Percentiles rank a stretch among this genome's conserved stretches.
phyloP scores from a whole-genome alignment of 495 filamentous ascomycete genomes.

The Annulohypoxylon bovei region DNA sequence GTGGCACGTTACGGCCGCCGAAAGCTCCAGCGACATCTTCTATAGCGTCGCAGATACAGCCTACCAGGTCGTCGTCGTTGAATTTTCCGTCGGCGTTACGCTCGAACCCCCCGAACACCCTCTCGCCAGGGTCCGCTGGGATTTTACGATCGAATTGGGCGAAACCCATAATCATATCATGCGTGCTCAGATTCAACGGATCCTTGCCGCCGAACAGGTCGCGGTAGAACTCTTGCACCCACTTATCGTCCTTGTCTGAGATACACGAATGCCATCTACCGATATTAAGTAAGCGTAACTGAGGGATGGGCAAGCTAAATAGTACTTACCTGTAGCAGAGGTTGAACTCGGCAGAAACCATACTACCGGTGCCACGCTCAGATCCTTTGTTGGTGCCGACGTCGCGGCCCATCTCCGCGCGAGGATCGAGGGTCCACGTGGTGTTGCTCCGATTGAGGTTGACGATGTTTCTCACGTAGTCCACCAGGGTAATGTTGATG shows the following conservation, averaged over 20 bases:
- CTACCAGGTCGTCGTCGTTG: slow-evolving; percentile 73
- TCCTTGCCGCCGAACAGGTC: slow-evolving; percentile 72
- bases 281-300: slow-evolving; percentile 24
- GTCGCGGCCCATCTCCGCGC: slow-evolving; percentile 63
- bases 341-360: slow-evolving; percentile 78
- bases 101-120: slow-evolving; percentile 71
- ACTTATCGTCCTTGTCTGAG: slow-evolving; percentile 75
- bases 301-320: too few species aligned
- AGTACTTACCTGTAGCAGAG: slow-evolving; percentile 45
- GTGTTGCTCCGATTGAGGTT: slow-evolving; percentile 77
- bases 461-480: slow-evolving; percentile 84
- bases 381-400: slow-evolving; percentile 55
- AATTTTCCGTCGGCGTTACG: slow-evolving; percentile 69
- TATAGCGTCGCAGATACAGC: slow-evolving; percentile 71
- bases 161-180: slow-evolving; percentile 68
- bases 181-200: slow-evolving; percentile 57
- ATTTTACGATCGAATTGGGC: slow-evolving; percentile 66
- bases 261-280: slow-evolving; percentile 77
- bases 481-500: slow-evolving; percentile 80
- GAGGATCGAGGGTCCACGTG: slow-evolving; percentile 82
- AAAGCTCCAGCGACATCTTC: slow-evolving; percentile 71
- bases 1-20: slow-evolving; percentile 79
- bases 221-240: slow-evolving; percentile 73
- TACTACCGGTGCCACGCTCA: slow-evolving; percentile 72
- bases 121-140: slow-evolving; percentile 69